These are phyloP conservation scores for Pseudogymnoascus sp. DNA, from an alignment of 2,329 filamentous ascomycete genomes.

Conservation along the genomic window DNA sequence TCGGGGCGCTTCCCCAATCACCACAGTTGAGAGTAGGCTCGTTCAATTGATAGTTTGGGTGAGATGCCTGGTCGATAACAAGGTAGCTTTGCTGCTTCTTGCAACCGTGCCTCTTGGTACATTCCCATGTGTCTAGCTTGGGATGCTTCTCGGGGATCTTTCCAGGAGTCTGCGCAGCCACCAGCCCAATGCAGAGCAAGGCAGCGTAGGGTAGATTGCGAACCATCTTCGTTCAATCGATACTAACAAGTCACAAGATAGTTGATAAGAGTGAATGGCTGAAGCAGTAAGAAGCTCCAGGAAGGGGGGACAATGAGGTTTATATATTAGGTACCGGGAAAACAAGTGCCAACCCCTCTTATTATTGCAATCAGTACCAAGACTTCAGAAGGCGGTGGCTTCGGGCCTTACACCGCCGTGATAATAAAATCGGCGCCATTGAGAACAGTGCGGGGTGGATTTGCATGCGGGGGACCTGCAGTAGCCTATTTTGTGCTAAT, in stretches of 20 bases:
- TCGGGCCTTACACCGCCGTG: conserved; percentile 7
- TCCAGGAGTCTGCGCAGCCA: conserved; percentile 33
- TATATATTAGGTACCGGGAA: neutral
- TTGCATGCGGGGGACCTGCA: conserved; percentile 3
- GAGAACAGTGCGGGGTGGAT: conserved; percentile 3
- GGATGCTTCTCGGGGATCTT: conserved; percentile 40
- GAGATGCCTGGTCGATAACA: conserved; percentile 41
- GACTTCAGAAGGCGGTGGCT: neutral
- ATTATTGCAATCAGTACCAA: neutral
- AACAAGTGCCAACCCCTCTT: neutral
- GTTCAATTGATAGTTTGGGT: conserved; percentile 37
- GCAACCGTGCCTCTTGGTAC: conserved; percentile 43
- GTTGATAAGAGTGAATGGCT: neutral
- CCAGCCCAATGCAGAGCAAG: conserved; percentile 1
- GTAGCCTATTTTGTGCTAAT: conserved; percentile 5
- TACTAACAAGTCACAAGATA: neutral
- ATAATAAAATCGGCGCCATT: neutral
- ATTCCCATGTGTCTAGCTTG: conserved; percentile 42
- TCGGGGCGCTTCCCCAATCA: conserved; percentile 28
- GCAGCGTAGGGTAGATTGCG: neutral
- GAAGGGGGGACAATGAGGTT: neutral
- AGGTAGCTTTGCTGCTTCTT: conserved; percentile 38
- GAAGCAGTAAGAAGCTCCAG: neutral
- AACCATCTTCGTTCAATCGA: neutral
- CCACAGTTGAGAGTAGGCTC: conserved; percentile 28